Evolutionary conservation across 148 eudicot genomes (phyloP).

Genomic region (Agrostemma githago): DNA sequence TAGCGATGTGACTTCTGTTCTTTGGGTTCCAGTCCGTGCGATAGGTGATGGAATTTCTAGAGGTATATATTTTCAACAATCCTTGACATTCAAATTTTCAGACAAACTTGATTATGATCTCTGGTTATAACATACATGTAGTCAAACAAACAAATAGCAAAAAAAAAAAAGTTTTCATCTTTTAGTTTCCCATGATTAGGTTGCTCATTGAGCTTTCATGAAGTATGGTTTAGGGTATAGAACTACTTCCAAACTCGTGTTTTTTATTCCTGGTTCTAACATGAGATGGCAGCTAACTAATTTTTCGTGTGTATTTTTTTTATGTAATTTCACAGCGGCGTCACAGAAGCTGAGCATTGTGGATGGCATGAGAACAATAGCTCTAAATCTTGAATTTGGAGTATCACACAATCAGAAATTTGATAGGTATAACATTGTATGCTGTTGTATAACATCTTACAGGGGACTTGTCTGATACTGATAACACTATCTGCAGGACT

Average conservation of each 20-base stretch:
- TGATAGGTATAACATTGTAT: slow-evolving; percentile 49
- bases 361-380: slow-evolving; percentile 91
- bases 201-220: neutral
- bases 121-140: neutral
- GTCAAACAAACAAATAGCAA: neutral
- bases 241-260: neutral
- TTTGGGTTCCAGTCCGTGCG: slow-evolving; percentile 91
- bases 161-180: neutral
- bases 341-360: slow-evolving; percentile 66
- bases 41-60: slow-evolving; percentile 64
- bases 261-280: slow-evolving; percentile 1
- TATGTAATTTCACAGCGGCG: slow-evolving; percentile 40
- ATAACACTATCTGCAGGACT: slow-evolving; percentile 47
- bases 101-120: slow-evolving; percentile 8
- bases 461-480: slow-evolving; percentile 19
- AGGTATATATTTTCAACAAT: slow-evolving; percentile 37
- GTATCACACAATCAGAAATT: slow-evolving; percentile 84
- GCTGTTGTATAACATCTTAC: slow-evolving; percentile 19
- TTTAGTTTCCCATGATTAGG: neutral
- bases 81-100: neutral
- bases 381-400: slow-evolving; percentile 95
- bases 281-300: neutral
- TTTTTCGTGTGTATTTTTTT: slow-evolving; percentile 13
- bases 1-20: slow-evolving; percentile 65
- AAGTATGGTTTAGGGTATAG: neutral